Evolutionary conservation across 495 filamentous ascomycete species (phyloP).

Genomic region (Xylaria scruposa): DNA sequence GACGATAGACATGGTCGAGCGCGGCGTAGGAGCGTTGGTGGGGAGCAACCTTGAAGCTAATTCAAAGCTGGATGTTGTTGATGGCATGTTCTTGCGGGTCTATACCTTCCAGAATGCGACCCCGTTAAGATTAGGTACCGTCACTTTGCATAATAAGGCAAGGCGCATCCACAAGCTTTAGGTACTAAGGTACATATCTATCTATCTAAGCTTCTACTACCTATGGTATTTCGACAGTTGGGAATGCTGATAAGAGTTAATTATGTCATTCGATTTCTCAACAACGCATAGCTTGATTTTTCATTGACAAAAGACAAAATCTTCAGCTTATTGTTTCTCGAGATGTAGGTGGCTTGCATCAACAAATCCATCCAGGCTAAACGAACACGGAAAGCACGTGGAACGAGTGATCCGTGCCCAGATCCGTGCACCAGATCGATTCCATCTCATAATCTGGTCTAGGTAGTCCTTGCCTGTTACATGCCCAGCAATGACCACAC

Average conservation of each 20-base stretch:
- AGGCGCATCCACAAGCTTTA: neutral
- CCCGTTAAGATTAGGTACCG: conserved; percentile 3
- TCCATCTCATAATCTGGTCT: neutral
- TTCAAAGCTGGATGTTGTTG: conserved; percentile 6
- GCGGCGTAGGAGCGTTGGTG: conserved; percentile 2
- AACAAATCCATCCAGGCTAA: neutral
- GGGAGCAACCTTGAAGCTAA: conserved; percentile 15
- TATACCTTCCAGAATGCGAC: conserved; percentile 2
- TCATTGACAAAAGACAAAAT: neutral
- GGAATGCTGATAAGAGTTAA: neutral
- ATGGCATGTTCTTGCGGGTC: conserved; percentile 10
- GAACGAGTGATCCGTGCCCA: conserved; percentile 6
- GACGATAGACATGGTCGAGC: conserved; percentile 6
- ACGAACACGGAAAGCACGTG: conserved; percentile 5
- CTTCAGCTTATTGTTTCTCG: neutral
- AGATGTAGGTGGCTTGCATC: neutral
- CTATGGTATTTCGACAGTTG: neutral
- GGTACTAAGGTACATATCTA: no score
- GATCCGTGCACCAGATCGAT: neutral
- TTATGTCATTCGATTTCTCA: neutral
- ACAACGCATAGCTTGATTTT: neutral
- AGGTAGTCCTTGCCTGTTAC: neutral
- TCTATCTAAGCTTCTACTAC: neutral
- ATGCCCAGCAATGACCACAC: neutral
- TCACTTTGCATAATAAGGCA: neutral